These are phyloP conservation scores for Calonectria leucothoes DNA, from an alignment of 2,329 filamentous ascomycete genomes.

Conservation along the genomic window DNA sequence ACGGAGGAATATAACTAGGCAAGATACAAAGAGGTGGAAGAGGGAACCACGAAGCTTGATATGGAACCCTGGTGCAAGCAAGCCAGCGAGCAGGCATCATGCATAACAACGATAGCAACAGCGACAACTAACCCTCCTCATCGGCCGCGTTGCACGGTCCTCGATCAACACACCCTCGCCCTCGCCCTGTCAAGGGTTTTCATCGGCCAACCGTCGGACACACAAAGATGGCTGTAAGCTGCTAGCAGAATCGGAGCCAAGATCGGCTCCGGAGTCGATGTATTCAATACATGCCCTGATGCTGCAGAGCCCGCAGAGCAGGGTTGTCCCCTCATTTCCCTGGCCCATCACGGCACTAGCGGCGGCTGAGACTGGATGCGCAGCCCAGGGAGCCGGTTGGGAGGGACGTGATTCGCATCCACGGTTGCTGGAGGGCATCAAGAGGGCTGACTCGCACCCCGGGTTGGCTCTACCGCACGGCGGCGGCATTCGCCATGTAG, in stretches of 20 bases:
- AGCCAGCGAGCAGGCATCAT: neutral
- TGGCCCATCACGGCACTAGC: neutral
- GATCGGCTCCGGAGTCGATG: neutral
- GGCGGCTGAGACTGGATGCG: constrained; percentile 1
- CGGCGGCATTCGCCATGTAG: neutral
- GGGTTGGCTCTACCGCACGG: neutral
- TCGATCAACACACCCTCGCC: neutral
- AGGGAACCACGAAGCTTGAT: neutral
- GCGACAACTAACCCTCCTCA: neutral
- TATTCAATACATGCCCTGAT: neutral
- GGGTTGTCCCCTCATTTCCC: neutral
- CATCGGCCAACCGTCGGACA: neutral
- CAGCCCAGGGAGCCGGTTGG: neutral
- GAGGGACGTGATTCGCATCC: neutral
- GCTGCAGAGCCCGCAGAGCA: neutral
- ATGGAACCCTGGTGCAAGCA: too few relatives aligned
- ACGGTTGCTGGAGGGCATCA: neutral
- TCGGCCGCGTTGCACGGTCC: neutral
- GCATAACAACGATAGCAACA: neutral
- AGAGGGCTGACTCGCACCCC: neutral
- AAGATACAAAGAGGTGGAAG: neutral
- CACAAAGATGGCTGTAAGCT: neutral
- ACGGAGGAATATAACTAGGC: neutral
- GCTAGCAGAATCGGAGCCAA: neutral
- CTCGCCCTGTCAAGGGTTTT: neutral